Evolutionary conservation across 306 rosid species (phyloP).

Genomic region (Inga leiocalycina): DNA sequence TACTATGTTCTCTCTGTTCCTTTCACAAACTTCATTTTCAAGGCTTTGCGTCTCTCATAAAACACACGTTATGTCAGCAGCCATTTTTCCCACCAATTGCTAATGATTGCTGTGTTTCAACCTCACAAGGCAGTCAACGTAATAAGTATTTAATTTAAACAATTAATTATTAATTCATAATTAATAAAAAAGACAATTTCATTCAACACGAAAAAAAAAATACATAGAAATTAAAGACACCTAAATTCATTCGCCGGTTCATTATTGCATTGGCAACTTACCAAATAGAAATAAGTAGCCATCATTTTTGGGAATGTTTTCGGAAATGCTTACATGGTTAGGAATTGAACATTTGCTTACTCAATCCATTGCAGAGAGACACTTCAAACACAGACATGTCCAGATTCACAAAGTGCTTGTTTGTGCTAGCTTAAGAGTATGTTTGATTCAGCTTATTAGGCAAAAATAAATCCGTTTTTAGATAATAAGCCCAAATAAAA

Average conservation of each 20-base stretch:
- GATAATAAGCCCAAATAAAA: no score
- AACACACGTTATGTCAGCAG: not conserved
- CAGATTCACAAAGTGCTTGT: not conserved
- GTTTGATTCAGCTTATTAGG: no score
- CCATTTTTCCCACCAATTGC: not conserved
- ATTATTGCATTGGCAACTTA: not conserved
- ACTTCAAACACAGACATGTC: not conserved
- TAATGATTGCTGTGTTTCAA: not conserved
- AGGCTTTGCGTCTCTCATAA: not conserved
- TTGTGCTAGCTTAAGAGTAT: no score
- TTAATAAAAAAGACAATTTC: not conserved
- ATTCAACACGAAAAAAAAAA: no score
- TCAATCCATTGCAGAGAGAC: conserved; percentile 24
- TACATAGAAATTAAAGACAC: not conserved
- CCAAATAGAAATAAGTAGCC: not conserved
- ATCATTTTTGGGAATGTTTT: not conserved
- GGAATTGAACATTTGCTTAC: not conserved
- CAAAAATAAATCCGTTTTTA: no score
- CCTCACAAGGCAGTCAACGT: not conserved
- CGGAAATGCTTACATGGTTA: not conserved
- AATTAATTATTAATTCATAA: not conserved
- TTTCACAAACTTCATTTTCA: not conserved
- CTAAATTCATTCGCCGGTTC: not conserved
- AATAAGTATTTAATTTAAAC: not conserved
- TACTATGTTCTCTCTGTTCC: not conserved